Evolutionary conservation across 371 early-diverging fungal genomes (phyloP).

Genomic region (Mortierella sp.): DNA sequence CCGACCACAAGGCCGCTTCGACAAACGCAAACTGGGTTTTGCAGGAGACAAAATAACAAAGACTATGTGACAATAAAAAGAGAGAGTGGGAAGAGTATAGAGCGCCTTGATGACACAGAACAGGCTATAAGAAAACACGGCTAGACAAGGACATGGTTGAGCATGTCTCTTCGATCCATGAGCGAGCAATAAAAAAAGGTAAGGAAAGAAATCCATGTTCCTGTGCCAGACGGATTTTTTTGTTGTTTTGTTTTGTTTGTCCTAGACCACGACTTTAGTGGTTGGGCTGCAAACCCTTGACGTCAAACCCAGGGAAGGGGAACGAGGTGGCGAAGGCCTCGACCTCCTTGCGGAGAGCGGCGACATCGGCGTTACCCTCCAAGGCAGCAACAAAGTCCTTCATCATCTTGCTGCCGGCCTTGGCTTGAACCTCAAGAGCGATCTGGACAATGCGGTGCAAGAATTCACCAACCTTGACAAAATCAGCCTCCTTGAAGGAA

Average conservation of each 20-base stretch:
- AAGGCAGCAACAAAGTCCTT: constrained; percentile 94
- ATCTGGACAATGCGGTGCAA: constrained; percentile 93
- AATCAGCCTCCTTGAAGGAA: constrained; percentile 88
- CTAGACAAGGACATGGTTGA: constrained; percentile 28
- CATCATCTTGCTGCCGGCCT: constrained; percentile 89
- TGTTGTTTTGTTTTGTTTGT: too few species aligned
- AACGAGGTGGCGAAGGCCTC: constrained; percentile 88
- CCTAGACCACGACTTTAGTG: constrained; percentile 27
- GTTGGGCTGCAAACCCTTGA: constrained; percentile 43
- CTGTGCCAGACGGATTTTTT: too few species aligned
- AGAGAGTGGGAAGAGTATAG: neutral
- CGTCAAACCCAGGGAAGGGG: constrained; percentile 88
- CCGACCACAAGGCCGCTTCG: constrained; percentile 39
- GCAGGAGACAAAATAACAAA: constrained; percentile 46
- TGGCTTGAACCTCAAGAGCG: constrained; percentile 77
- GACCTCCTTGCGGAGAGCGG: constrained; percentile 88
- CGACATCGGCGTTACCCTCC: constrained; percentile 76
- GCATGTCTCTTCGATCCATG: constrained; percentile 36
- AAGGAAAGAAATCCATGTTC: neutral
- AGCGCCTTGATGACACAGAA: constrained; percentile 10
- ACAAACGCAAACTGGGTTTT: constrained; percentile 22
- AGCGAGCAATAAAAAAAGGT: neutral
- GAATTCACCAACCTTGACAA: constrained; percentile 86
- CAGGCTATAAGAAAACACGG: neutral
- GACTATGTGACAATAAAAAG: constrained; percentile 21